These are phyloP conservation scores for Stachybotrys echinatus DNA, from an alignment of 2,329 filamentous ascomycete species.

Conservation along the genomic window DNA sequence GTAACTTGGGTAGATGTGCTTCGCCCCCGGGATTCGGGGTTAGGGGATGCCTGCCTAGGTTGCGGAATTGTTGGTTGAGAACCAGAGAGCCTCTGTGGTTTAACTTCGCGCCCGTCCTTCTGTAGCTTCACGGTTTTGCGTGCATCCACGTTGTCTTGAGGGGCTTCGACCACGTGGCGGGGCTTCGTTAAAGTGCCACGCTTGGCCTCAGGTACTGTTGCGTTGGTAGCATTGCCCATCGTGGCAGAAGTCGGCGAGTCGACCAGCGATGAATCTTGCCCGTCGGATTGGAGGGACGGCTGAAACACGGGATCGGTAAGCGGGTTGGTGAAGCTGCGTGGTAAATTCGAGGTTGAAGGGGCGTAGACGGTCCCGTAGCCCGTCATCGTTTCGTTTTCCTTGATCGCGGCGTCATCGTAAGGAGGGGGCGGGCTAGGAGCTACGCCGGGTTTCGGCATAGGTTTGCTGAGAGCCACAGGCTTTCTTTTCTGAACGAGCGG, in stretches of 20 bases:
- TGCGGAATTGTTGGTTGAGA: conserved; percentile 10
- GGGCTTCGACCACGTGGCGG: background rate
- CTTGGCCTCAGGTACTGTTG: background rate
- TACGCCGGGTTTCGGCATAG: background rate
- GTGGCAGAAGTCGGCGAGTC: background rate
- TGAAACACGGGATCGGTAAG: background rate
- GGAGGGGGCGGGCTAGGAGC: conserved; percentile 16
- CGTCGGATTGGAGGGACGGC: background rate
- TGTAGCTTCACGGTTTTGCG: conserved; percentile 19
- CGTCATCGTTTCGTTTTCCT: conserved; percentile 3
- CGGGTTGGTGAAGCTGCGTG: background rate
- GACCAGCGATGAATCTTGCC: background rate
- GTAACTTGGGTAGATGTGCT: conserved; percentile 44
- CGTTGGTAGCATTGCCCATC: background rate
- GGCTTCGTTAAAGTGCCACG: background rate
- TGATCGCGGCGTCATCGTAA: conserved; percentile 4
- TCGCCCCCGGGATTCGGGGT: conserved; percentile 32
- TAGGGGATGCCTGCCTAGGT: conserved; percentile 23
- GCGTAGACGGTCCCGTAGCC: background rate
- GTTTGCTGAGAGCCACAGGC: conserved; percentile 10
- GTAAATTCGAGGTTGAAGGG: background rate
- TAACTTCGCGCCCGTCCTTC: conserved; percentile 20
- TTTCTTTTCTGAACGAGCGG: conserved; percentile 16
- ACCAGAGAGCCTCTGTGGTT: conserved; percentile 27
- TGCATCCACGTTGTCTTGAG: background rate